Evolutionary conservation across 2,329 filamentous ascomycete species (phyloP).

Genomic region (Sarocladium oryzae): DNA sequence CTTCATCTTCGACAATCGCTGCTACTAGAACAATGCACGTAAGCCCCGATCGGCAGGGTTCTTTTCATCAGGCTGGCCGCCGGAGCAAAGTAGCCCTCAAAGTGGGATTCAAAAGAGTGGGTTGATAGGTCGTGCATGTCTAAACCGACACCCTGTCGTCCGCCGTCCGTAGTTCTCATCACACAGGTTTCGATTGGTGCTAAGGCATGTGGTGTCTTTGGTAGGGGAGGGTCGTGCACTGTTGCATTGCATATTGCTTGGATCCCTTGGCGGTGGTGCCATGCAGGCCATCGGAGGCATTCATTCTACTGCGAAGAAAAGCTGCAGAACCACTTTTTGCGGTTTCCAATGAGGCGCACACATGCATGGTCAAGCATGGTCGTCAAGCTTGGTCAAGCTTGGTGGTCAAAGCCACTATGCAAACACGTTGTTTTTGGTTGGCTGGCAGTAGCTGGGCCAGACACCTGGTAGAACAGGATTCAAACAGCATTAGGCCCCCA

Average conservation of each 20-base stretch:
- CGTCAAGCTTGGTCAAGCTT: neutral
- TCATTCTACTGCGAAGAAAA: neutral
- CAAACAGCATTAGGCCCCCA: no score
- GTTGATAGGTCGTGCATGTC: neutral
- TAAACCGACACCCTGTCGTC: neutral
- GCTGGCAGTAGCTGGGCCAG: neutral
- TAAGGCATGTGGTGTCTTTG: neutral
- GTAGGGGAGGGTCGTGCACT: neutral
- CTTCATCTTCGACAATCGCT: no score
- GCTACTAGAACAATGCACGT: neutral
- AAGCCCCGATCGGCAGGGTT: constrained; percentile 1
- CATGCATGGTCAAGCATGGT: neutral
- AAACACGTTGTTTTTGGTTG: neutral
- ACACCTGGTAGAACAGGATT: no score
- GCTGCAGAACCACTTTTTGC: no score
- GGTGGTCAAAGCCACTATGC: neutral
- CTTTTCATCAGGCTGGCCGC: no score
- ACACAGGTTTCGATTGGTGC: neutral
- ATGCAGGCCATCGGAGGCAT: constrained; percentile 4
- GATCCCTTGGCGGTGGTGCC: neutral
- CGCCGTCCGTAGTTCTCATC: neutral
- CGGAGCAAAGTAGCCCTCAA: no score
- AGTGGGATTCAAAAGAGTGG: no score
- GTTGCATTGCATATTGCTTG: neutral
- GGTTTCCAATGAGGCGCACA: neutral